A percentile compares a stretch with the other conserved stretches of the same genome.
Conservation (phyloP, 768 basidiomycete genomes). For the Boletus barrowsii region DNA sequence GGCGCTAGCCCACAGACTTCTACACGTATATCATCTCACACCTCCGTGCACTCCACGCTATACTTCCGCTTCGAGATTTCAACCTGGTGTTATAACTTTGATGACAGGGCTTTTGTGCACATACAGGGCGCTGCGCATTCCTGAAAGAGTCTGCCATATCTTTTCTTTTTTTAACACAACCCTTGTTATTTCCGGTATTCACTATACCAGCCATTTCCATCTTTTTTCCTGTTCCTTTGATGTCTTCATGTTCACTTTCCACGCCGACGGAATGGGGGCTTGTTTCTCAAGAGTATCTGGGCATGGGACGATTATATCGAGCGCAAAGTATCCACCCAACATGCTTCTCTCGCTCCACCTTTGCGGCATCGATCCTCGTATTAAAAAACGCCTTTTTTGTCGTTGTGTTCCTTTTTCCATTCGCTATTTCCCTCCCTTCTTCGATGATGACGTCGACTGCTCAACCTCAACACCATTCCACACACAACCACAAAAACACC, state of each 20-base stretch:
- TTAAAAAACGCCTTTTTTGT: background rate
- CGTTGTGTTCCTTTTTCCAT: background rate
- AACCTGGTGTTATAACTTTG: constrained; percentile 26
- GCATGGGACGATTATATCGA: constrained; percentile 12
- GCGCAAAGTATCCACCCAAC: background rate
- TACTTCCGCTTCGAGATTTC: constrained; percentile 14
- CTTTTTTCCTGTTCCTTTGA: background rate
- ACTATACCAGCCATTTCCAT: constrained; percentile 17
- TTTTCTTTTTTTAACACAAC: background rate
- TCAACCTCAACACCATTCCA: background rate
- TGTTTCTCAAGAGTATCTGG: constrained; percentile 7
- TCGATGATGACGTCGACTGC: no score
- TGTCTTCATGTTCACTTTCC: background rate
- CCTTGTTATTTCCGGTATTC: constrained; percentile 10
- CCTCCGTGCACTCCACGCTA: constrained; percentile 18
- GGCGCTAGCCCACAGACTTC: constrained; percentile 30
- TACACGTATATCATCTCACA: constrained; percentile 20
- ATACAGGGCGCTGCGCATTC: constrained; percentile 31
- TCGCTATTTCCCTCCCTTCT: no score
- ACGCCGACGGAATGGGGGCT: constrained; percentile 12
- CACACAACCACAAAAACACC: background rate
- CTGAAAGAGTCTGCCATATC: constrained; percentile 23
- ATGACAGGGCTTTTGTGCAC: constrained; percentile 19
- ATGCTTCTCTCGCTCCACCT: background rate
- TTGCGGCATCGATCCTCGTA: background rate